These are phyloP conservation scores for Sicyos edulis DNA, from an alignment of 306 rosid species.

Conservation along the genomic window DNA sequence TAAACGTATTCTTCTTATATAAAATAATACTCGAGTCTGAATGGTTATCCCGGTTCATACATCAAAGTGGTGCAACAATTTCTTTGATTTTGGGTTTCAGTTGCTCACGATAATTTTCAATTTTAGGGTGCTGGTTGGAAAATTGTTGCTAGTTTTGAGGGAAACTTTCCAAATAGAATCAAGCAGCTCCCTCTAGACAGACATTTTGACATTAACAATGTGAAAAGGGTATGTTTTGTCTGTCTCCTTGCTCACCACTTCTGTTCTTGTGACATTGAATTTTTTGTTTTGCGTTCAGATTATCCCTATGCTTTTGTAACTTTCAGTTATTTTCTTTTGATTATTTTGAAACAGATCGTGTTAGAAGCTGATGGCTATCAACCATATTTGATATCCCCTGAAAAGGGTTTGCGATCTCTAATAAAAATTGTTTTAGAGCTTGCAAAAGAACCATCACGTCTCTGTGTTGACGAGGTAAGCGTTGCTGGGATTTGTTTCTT, in stretches of 20 bases:
- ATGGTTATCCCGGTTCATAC: background rate
- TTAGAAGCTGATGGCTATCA: constrained; percentile 99
- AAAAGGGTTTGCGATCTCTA: constrained; percentile 88
- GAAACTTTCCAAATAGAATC: constrained; percentile 87
- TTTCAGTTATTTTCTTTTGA: background rate
- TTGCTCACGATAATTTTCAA: constrained; percentile 7
- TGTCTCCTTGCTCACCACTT: constrained; percentile 6
- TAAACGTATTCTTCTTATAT: background rate
- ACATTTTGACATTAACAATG: constrained; percentile 94
- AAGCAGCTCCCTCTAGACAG: constrained; percentile 91
- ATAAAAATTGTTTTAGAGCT: constrained; percentile 95
- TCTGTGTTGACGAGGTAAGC: constrained; percentile 92
- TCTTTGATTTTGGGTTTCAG: background rate
- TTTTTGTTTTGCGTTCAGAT: background rate
- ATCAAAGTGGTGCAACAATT: background rate
- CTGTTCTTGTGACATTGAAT: background rate
- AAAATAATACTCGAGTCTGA: background rate
- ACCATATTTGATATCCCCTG: constrained; percentile 95
- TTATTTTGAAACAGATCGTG: constrained; percentile 56
- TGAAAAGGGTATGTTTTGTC: constrained; percentile 66
- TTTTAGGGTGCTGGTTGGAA: constrained; percentile 98
- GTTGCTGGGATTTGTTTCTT: constrained; percentile 1
- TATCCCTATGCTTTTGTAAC: background rate
- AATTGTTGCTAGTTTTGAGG: constrained; percentile 94
- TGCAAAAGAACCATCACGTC: constrained; percentile 95